A percentile compares a stretch with the other conserved stretches of the same genome.
Conservation (phyloP, 495 filamentous ascomycete species). For the Hypoxylon rickii region DNA sequence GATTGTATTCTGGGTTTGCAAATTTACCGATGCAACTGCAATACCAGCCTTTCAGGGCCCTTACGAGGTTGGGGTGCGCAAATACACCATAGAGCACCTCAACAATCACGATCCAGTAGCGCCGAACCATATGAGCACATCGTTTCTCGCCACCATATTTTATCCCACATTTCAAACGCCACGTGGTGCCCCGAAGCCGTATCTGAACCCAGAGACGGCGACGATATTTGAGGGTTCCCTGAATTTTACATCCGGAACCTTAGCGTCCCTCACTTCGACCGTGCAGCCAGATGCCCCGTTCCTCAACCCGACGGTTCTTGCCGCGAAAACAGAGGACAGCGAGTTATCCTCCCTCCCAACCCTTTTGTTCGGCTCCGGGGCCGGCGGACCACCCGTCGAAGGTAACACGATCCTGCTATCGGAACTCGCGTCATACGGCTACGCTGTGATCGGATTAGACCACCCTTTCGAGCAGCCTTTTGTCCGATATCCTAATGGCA, state of each 20-base stretch:
- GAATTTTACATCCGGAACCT: conserved; percentile 20
- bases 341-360: conserved; percentile 7
- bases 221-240: conserved; percentile 20
- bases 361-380: conserved; percentile 33
- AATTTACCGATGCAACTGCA: conserved; percentile 1
- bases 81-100: conserved; percentile 24
- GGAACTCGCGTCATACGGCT: conserved; percentile 54
- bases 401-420: conserved; percentile 46
- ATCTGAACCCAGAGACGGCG: conserved; percentile 32
- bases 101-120: conserved; percentile 27
- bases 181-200: conserved; percentile 14
- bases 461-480: conserved; percentile 53
- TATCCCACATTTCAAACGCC: conserved; percentile 33
- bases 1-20: too few species aligned
- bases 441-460: conserved; percentile 54
- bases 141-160: conserved; percentile 32
- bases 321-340: not conserved
- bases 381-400: conserved; percentile 33
- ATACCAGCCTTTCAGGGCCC: conserved; percentile 24
- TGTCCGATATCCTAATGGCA: conserved; percentile 54
- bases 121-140: conserved; percentile 31
- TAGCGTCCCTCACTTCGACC: conserved; percentile 28
- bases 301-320: not conserved
- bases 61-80: conserved; percentile 28
- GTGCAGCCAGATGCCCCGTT: conserved; percentile 30